Percentiles rank a stretch among this genome's conserved stretches.
These are phyloP conservation scores for Helotiales sp. DNA, from an alignment of 2,329 filamentous ascomycete species.

Conservation along the genomic window DNA sequence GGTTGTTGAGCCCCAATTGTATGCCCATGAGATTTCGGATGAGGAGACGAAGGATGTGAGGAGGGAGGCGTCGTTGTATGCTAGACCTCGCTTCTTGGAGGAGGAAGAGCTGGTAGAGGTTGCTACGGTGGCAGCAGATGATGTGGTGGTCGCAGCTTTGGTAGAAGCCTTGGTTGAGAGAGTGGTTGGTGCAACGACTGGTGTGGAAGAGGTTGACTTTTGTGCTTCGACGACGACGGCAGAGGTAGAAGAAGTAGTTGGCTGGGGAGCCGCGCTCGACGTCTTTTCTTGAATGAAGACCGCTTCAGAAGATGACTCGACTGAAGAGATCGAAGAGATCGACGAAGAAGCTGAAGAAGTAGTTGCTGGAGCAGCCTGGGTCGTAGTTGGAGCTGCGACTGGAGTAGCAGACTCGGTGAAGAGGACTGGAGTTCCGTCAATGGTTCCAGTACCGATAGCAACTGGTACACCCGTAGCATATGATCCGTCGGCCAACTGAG, in stretches of 20 bases:
- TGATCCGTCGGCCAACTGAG: constrained; percentile 22
- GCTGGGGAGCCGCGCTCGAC: background rate
- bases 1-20: constrained; percentile 64
- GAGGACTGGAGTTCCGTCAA: constrained; percentile 17
- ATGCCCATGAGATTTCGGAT: constrained; percentile 56
- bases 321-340: background rate
- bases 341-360: background rate
- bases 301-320: background rate
- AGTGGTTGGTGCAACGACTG: constrained; percentile 7
- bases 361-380: constrained; percentile 3
- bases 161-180: constrained; percentile 2
- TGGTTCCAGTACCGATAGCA: constrained; percentile 23
- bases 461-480: constrained; percentile 21
- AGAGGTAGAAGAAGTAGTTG: constrained; percentile 1
- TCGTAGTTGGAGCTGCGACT: constrained; percentile 2
- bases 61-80: constrained; percentile 61
- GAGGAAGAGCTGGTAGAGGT: constrained; percentile 5
- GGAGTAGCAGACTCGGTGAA: constrained; percentile 7
- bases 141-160: background rate
- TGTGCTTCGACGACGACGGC: background rate
- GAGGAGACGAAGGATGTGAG: constrained; percentile 49
- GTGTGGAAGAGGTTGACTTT: background rate
- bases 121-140: constrained; percentile 1
- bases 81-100: constrained; percentile 59
- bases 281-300: constrained; percentile 2